These are phyloP conservation scores for Mesembryanthemum crystallinum DNA, from an alignment of 148 eudicot species.

Conservation along the genomic window DNA sequence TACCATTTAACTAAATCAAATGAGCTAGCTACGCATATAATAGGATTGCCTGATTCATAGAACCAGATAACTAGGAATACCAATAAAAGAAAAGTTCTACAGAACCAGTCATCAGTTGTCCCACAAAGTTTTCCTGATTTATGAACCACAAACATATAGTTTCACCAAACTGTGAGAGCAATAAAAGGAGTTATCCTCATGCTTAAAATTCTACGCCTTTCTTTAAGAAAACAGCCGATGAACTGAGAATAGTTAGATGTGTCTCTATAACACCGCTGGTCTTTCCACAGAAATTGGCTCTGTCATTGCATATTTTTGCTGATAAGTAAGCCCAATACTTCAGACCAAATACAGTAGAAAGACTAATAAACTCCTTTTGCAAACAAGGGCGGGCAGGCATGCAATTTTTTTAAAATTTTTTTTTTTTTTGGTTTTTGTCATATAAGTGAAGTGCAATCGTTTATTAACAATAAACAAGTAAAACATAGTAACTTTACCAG, in stretches of 20 bases:
- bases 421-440: too few relatives aligned
- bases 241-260: too few relatives aligned
- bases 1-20: background rate
- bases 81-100: background rate
- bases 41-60: background rate
- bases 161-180: background rate
- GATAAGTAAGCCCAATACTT: too few relatives aligned
- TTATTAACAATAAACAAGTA: too few relatives aligned
- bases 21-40: background rate
- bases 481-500: too few relatives aligned
- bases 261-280: background rate
- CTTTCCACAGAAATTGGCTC: background rate
- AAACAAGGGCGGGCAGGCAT: too few relatives aligned
- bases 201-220: background rate
- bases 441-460: too few relatives aligned
- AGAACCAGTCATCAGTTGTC: background rate
- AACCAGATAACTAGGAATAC: background rate
- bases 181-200: background rate
- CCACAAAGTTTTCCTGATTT: background rate
- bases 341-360: too few relatives aligned
- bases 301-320: background rate
- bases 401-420: too few relatives aligned
- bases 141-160: background rate
- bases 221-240: too few relatives aligned
- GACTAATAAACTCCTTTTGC: too few relatives aligned